These are phyloP conservation scores for Suhomyces emberorum DNA, from an alignment of 805 yeast species.

Conservation along the genomic window DNA sequence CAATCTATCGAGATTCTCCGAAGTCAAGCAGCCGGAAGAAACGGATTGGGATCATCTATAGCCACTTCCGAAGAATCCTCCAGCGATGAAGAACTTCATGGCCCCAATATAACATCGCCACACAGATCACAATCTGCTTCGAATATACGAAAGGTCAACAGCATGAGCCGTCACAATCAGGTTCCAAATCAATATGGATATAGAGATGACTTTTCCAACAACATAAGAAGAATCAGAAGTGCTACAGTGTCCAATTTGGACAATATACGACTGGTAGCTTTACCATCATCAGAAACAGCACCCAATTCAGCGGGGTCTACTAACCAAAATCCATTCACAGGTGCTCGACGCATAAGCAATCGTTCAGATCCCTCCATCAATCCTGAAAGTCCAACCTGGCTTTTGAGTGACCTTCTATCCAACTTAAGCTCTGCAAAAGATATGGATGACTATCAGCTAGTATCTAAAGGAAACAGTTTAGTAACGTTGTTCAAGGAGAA, in stretches of 20 bases:
- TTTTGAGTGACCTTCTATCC: conserved; percentile 59
- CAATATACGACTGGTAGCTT: background rate
- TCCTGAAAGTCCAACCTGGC: conserved; percentile 45
- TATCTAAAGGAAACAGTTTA: conserved; percentile 64
- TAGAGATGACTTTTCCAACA: background rate
- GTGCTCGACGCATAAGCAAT: background rate
- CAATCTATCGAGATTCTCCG: conserved; percentile 9
- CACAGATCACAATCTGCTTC: background rate
- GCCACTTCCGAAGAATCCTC: background rate
- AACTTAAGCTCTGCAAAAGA: conserved; percentile 49
- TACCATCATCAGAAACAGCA: background rate
- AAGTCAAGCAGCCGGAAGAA: background rate
- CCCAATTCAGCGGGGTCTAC: background rate
- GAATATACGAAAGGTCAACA: background rate
- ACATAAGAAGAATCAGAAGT: conserved; percentile 8
- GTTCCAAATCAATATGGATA: background rate
- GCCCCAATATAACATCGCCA: background rate
- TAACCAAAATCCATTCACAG: background rate
- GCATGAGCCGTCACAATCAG: conserved; percentile 1
- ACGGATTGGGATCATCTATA: background rate
- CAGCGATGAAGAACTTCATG: conserved; percentile 1
- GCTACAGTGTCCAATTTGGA: conserved; percentile 6
- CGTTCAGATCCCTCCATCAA: background rate
- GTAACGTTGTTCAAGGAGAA: conserved; percentile 52
- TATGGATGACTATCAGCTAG: conserved; percentile 46